These are phyloP conservation scores for Platanus orientalis DNA, from an alignment of 164 flowering plant species.

Conservation along the genomic window DNA sequence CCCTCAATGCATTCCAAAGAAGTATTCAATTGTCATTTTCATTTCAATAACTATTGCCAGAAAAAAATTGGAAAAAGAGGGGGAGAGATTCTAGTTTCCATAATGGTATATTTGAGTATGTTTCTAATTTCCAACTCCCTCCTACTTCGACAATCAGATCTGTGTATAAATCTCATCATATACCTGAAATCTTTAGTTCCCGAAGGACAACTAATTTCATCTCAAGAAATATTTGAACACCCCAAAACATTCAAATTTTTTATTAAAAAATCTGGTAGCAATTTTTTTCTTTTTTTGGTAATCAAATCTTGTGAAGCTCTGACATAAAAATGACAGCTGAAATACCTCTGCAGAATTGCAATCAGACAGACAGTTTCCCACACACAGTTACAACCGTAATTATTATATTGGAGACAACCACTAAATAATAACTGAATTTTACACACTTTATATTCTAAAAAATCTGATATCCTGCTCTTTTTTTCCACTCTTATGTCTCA, in stretches of 20 bases:
- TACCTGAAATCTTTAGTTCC: too few species aligned
- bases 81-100: too few species aligned
- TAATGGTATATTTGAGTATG: too few species aligned
- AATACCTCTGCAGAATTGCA: constrained; percentile 1
- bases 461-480: not conserved
- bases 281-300: not conserved
- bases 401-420: not conserved
- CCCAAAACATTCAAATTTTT: too few species aligned
- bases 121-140: not conserved
- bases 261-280: too few species aligned
- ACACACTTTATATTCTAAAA: not conserved
- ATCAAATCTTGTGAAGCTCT: not conserved
- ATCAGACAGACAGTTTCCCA: not conserved
- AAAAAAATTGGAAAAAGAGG: not conserved
- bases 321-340: not conserved
- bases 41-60: not conserved
- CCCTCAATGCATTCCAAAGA: too few species aligned
- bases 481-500: not conserved
- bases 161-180: too few species aligned
- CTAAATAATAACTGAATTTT: too few species aligned
- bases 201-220: too few species aligned
- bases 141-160: too few species aligned
- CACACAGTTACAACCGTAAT: not conserved
- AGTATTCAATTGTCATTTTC: not conserved
- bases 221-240: too few species aligned